Evolutionary conservation across 768 basidiomycete species (phyloP).

Genomic region (Pleurotus tuber-regium): DNA sequence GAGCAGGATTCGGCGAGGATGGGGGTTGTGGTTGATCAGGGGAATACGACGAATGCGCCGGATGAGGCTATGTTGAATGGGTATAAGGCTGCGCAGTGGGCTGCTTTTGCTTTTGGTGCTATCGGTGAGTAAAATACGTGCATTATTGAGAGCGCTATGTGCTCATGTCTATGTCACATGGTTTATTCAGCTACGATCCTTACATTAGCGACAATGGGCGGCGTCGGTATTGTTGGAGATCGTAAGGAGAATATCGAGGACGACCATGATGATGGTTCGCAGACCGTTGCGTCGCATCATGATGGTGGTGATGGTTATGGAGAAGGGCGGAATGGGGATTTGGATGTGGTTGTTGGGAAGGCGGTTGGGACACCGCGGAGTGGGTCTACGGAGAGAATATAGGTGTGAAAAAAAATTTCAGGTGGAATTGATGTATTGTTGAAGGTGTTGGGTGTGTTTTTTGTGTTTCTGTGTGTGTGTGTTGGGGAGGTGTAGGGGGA

Average conservation of each 20-base stretch:
- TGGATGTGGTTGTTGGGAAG: too few species aligned
- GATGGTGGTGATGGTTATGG: too few species aligned
- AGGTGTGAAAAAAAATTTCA: too few species aligned
- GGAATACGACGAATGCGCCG: conserved; percentile 30
- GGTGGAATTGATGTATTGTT: too few species aligned
- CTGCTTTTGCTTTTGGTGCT: conserved; percentile 56
- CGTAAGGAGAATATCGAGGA: neutral
- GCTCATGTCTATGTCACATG: neutral
- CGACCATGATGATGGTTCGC: too few species aligned
- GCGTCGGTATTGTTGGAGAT: neutral
- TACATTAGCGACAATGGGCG: neutral
- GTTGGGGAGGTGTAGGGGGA: too few species aligned
- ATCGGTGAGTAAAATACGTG: conserved; percentile 38
- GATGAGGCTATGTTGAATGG: conserved; percentile 39
- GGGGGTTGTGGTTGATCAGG: conserved; percentile 28
- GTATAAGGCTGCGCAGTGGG: conserved; percentile 68
- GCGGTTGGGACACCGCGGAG: too few species aligned
- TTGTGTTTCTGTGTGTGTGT: too few species aligned
- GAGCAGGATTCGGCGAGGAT: conserved; percentile 24
- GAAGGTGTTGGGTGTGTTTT: too few species aligned
- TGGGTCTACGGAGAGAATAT: too few species aligned
- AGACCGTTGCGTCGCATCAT: too few species aligned
- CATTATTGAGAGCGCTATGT: neutral
- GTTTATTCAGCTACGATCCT: neutral
- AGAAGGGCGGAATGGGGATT: too few species aligned